Evolutionary conservation across 1,284 basidiomycete genomes (phyloP).

Genomic region (Polyporus tsugae): DNA sequence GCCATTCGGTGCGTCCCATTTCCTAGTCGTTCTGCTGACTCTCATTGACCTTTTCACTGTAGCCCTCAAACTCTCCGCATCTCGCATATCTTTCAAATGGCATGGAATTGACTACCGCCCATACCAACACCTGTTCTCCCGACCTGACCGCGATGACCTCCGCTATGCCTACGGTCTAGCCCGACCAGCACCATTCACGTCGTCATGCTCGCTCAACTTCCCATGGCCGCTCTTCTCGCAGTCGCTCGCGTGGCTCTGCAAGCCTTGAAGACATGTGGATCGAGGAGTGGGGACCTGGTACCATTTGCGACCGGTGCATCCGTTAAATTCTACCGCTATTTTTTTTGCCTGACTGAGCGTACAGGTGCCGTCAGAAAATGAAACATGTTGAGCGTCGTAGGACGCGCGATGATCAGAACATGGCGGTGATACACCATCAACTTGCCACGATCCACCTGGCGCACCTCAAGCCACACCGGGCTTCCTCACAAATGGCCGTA

Average conservation of each 20-base stretch:
- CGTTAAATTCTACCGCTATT: conserved; percentile 15
- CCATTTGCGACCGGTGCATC: conserved; percentile 78
- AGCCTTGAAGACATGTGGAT: conserved; percentile 74
- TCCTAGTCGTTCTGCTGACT: neutral
- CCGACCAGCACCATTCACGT: conserved; percentile 32
- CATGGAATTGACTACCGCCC: conserved; percentile 29
- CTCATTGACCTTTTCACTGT: neutral
- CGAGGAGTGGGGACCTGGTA: conserved; percentile 88
- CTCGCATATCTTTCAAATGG: conserved; percentile 35
- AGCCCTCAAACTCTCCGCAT: conserved; percentile 38
- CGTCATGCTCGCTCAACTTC: conserved; percentile 37
- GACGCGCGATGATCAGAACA: conserved; percentile 59
- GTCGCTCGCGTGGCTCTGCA: conserved; percentile 45
- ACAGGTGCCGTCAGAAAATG: conserved; percentile 84
- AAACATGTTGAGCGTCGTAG: conserved; percentile 81
- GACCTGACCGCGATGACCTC: conserved; percentile 37
- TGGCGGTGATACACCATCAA: conserved; percentile 31
- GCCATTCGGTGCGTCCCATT: conserved; percentile 38
- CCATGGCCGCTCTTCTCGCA: conserved; percentile 37
- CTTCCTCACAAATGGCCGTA: conserved; percentile 36
- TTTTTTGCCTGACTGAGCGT: neutral
- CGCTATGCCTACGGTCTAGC: conserved; percentile 34
- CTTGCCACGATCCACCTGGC: conserved; percentile 40
- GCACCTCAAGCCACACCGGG: conserved; percentile 34
- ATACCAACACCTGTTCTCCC: conserved; percentile 25